phyloP scores from a whole-genome alignment of 345 rosid genomes.

The Nephelium lappaceum region DNA sequence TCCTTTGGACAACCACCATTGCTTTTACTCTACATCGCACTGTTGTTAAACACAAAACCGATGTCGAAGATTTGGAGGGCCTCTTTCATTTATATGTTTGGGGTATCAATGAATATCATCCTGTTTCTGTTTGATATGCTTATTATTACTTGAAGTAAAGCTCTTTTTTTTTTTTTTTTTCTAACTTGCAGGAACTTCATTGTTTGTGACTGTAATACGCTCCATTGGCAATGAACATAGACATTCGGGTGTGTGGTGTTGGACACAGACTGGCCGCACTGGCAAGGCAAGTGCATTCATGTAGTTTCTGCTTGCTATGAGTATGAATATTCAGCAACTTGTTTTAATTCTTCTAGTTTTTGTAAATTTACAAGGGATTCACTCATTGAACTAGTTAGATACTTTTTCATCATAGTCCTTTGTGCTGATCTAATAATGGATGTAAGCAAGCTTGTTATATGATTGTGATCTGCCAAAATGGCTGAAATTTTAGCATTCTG shows the following conservation, averaged over 20 bases:
- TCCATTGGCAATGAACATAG: conserved; percentile 84
- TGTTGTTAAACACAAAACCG: conserved; percentile 88
- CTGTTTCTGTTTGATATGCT: neutral
- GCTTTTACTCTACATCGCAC: conserved; percentile 98
- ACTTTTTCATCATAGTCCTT: neutral
- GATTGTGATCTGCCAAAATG: neutral
- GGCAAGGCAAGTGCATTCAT: conserved; percentile 58
- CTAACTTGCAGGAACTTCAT: conserved; percentile 65
- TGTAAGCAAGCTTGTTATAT: neutral
- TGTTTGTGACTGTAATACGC: conserved; percentile 77
- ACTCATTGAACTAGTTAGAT: neutral
- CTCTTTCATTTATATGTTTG: conserved; percentile 96
- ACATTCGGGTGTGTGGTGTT: conserved; percentile 77
- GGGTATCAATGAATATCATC: conserved; percentile 52
- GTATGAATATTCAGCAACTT: neutral
- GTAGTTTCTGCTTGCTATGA: conserved; percentile 7
- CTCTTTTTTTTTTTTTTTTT: conserved; percentile 13
- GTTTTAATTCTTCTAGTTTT: neutral
- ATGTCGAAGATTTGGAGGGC: conserved; percentile 94
- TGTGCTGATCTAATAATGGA: neutral
- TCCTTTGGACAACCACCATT: conserved; percentile 94
- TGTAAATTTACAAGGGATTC: neutral
- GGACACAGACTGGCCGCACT: conserved; percentile 80
- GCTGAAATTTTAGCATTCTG: neutral
- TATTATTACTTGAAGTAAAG: neutral